Base-by-base conservation (phyloP, 176 grass and related monocot species). In the Oryza glumipatula region DNA sequence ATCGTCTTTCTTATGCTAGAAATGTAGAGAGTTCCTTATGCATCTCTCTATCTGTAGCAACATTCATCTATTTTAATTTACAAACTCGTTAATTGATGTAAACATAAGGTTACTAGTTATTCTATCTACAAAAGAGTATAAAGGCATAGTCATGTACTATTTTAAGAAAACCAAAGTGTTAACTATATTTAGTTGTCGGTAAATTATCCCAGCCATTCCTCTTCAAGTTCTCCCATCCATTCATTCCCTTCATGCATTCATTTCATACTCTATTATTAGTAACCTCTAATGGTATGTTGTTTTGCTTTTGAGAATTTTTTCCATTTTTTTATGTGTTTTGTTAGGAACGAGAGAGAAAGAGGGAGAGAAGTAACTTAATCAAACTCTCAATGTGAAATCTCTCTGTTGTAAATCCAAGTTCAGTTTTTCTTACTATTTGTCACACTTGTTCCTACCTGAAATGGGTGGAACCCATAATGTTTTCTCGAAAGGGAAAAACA, bases 121-220 rank as follows among this genome's bases (percentile, higher is more conserved):
- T 82, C 49, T 82, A 63, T 73, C 68, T 38, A 44, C 39, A 83
- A 43, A 56, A 76, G 54, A 22, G 39, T 83, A 48, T 65, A 73
- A 73, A 45, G 33, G 43, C 60, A 49, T 74, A 84, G 22, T 58
- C 15, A 13, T 48, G 52, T 9, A 80, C 78, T 86, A 86, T 72
- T 82, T 77, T 86, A 72, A 70, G 77, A 74, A 73, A 71, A 60
- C 15, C 33, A 73, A 19, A 5, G 49, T 64, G 56, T 47, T 71
- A 72, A 76, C 88, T 82, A 89, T 77, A 77, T 82, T 89, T 86
- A 85, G 70, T 58, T 81, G 33, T 81, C 47, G 73, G n/a, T 51
- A 77, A 77, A 44, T 17, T 22, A 74, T 84, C 47, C 64, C 49
- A 67, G 11, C 82, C 82, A 21, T 75, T 63, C 33, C 36, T 66